Evolutionary conservation across 2,329 filamentous ascomycete species (phyloP).

Genomic region (Tetracladium maxilliforme): DNA sequence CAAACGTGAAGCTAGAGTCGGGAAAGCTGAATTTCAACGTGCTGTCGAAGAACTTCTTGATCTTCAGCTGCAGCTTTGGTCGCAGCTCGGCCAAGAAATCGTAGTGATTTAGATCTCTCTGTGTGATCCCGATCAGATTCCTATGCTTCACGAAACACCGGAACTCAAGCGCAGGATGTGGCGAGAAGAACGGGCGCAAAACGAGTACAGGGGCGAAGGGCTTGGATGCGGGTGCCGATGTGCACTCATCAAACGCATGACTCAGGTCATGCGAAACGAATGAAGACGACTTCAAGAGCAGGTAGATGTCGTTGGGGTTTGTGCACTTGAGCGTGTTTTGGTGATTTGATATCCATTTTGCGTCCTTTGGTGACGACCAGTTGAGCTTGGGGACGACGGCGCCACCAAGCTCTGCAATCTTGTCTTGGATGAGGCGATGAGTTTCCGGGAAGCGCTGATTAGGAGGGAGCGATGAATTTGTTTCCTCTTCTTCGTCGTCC

Average conservation of each 20-base stretch:
- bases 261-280: conserved; percentile 91
- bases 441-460: conserved; percentile 43
- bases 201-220: too few relatives aligned
- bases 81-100: conserved; percentile 58
- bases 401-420: conserved; percentile 70
- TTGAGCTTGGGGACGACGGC: conserved; percentile 87
- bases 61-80: conserved; percentile 48
- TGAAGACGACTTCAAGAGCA: conserved; percentile 85
- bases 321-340: conserved; percentile 85
- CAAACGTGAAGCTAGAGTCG: conserved; percentile 74
- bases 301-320: conserved; percentile 79
- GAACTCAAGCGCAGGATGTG: conserved; percentile 88
- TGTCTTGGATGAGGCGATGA: conserved; percentile 61
- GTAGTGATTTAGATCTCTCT: conserved; percentile 84
- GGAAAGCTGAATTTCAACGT: conserved; percentile 66
- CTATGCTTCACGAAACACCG: conserved; percentile 84
- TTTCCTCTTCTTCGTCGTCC: conserved; percentile 9
- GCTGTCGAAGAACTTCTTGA: conserved; percentile 63
- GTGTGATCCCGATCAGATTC: conserved; percentile 67
- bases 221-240: conserved; percentile 15
- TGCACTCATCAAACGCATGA: conserved; percentile 74
- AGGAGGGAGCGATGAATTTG: conserved; percentile 1
- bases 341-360: conserved; percentile 75
- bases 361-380: conserved; percentile 95
- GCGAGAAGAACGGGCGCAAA: conserved; percentile 73